Base-by-base conservation (phyloP, 257 asterid species). In the Nicotiana attenuata region DNA sequence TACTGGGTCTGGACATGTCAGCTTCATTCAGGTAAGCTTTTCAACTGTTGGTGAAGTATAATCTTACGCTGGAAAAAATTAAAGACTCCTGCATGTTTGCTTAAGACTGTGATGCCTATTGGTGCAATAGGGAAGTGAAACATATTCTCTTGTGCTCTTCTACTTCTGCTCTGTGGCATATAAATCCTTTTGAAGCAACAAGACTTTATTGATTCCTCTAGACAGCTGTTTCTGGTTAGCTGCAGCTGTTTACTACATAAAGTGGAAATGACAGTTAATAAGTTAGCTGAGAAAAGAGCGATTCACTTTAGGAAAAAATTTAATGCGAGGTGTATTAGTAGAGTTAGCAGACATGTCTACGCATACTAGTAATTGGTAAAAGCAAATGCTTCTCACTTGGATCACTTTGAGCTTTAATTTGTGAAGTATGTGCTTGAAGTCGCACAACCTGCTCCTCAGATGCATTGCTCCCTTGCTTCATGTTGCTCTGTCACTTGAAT, bases 11-110 rank as follows among this genome's bases (percentile, higher is more conserved):
- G 97, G 93, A 33, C 81, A 77, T 77, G 82, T 78, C 76, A 85
- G 87, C 86, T 96, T 96, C 91, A 89, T 90, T 81, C 99, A 96
- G 89, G 99, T 93, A 86, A 89, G 87, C 77, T 83, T 73, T 47
- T 73, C 61, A 73, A 47, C 79, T 24, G 22, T 47, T 22, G 38
- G 41, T 73, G 61, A 31, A 73, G 7, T 24, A 7, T 71, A 45
- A 71, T 47, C 15, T 73, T 47, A 45, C 3, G 26, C 38, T 15
- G 41, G 61, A 73, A 41, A 73, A 45, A 45, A 31, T 73, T 24
- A 24, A 73, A 47, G 61, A 73, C 24, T 47, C 61, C 1, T 22
- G 41, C 79, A 73, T 22, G 31, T 71, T 41, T 41, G 59, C 13
- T 11, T n/a, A 71, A 45, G 59, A 41, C 33, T 2, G 78, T 20